Conservation (phyloP, 768 basidiomycete species). For the Dendrothele bispora region DNA sequence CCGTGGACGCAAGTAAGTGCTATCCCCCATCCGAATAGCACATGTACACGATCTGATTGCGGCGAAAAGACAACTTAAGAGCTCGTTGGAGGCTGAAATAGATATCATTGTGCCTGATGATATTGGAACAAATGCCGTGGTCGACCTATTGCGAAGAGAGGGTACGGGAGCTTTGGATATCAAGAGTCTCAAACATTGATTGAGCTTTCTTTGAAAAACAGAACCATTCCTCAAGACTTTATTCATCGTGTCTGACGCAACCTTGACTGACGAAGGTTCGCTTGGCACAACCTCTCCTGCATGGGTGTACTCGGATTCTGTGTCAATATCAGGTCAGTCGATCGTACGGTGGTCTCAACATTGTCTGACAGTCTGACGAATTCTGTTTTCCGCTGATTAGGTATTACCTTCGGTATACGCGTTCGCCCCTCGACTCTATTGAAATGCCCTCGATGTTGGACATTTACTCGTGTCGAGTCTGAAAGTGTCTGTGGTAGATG, state of each 20-base stretch:
- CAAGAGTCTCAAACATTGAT: neutral
- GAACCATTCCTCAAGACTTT: slow-evolving; percentile 67
- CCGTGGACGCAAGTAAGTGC: slow-evolving; percentile 67
- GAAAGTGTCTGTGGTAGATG: slow-evolving; percentile 72
- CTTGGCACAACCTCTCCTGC: slow-evolving; percentile 35
- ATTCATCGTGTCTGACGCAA: slow-evolving; percentile 79
- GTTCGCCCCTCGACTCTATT: slow-evolving; percentile 57
- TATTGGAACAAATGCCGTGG: slow-evolving; percentile 14
- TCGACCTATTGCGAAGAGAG: slow-evolving; percentile 40
- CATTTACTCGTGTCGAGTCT: slow-evolving; percentile 52
- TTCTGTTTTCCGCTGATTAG: slow-evolving; percentile 12
- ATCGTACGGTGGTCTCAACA: neutral
- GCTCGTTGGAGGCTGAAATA: slow-evolving; percentile 76
- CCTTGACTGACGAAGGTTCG: slow-evolving; percentile 46
- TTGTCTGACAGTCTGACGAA: neutral
- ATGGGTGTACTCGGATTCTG: slow-evolving; percentile 51
- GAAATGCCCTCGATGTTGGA: slow-evolving; percentile 96
- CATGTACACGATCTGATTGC: neutral
- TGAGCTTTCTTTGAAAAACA: slow-evolving; percentile 24
- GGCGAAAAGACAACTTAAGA: slow-evolving; percentile 60
- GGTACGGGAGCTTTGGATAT: slow-evolving; percentile 32
- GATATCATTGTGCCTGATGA: slow-evolving; percentile 55
- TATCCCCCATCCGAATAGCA: neutral
- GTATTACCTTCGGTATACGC: slow-evolving; percentile 42
- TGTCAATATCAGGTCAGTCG: slow-evolving; percentile 46